A percentile compares a stretch with the other conserved stretches of the same genome.
These are phyloP conservation scores for Rhododendron griersonianum DNA, from an alignment of 148 eudicot genomes.

Conservation along the genomic window DNA sequence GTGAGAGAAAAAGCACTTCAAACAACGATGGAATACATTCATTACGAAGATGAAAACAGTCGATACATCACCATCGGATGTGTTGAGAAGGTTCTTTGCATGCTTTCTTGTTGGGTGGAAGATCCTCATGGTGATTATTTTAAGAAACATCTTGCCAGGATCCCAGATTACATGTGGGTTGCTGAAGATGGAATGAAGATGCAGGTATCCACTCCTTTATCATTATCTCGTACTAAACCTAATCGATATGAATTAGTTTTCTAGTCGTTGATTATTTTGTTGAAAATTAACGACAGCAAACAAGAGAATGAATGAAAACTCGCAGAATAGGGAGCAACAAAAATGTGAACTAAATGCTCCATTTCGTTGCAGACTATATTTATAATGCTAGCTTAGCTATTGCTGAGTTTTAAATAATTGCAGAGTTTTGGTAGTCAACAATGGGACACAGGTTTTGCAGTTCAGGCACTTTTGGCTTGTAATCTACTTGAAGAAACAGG, in stretches of 20 bases:
- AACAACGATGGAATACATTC: constrained; percentile 6
- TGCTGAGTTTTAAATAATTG: neutral
- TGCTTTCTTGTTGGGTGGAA: constrained; percentile 30
- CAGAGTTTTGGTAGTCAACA: constrained; percentile 40
- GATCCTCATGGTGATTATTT: constrained; percentile 36
- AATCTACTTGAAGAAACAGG: constrained; percentile 24
- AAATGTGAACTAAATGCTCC: neutral
- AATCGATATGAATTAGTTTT: neutral
- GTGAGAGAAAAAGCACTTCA: constrained; percentile 15
- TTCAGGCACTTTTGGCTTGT: constrained; percentile 30
- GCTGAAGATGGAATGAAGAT: constrained; percentile 50
- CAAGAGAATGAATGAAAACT: neutral
- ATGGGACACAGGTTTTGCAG: constrained; percentile 34
- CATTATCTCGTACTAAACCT: neutral
- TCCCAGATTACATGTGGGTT: constrained; percentile 38
- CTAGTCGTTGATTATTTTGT: neutral
- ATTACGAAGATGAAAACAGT: constrained; percentile 24
- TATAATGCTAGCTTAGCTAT: neutral
- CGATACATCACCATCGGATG: constrained; percentile 20
- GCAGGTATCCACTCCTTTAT: constrained; percentile 18
- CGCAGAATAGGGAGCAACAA: neutral
- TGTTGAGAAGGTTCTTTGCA: constrained; percentile 18
- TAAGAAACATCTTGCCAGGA: constrained; percentile 37
- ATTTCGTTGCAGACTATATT: neutral
- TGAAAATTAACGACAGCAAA: neutral